Evolutionary conservation across 495 filamentous ascomycete genomes (phyloP), one percentile per base, ranked within the genome.

Genomic region (Penicillium chermesinum): DNA sequence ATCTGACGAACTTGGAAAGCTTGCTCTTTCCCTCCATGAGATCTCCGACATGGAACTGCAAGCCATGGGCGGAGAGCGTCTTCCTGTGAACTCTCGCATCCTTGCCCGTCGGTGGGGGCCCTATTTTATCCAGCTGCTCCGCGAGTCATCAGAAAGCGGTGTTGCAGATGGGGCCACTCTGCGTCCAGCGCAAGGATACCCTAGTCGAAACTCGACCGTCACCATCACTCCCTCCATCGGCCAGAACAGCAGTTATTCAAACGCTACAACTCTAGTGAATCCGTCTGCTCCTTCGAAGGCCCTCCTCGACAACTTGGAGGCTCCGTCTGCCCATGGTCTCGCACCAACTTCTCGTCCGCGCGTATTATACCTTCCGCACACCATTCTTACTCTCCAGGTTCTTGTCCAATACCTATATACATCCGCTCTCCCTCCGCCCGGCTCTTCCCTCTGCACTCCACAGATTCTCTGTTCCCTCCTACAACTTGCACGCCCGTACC

Each of bases 41-140:
- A 71, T 98, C 53, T 80, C 89, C n/a, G 93, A 98, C 51, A 97
- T 98, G 93, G 93, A 97, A 58, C 83, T 98, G 33, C 71, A 97
- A 18, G 89, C 90, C 25, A 81, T 96, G 27, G 84, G 84, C 3
- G 91, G 91, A 21, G 93, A 97, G 61, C 80, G 89, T 2, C 87
- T 97, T 49, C 88, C 94, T 0, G 88, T 96, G 46, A 97, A 95
- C 65, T 96, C 91, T 12, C 80, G 89, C 34, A 76, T 98, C 10
- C 74, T 96, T 1, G 84, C 88, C 14, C 79, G 88, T 20, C 75
- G 93, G 50, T 98, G 93, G 93, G 93, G 93, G 0, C 88, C 88
- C 2, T 97, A 91, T 57, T 97, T 98, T 61, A 86, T 91, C 36
- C 89, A 94, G 50, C 76, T 96, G 2, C 77, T 97, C 6, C 81